phyloP scores from a whole-genome alignment of 1,139 yeast species.

The Lodderomyces margitis region DNA sequence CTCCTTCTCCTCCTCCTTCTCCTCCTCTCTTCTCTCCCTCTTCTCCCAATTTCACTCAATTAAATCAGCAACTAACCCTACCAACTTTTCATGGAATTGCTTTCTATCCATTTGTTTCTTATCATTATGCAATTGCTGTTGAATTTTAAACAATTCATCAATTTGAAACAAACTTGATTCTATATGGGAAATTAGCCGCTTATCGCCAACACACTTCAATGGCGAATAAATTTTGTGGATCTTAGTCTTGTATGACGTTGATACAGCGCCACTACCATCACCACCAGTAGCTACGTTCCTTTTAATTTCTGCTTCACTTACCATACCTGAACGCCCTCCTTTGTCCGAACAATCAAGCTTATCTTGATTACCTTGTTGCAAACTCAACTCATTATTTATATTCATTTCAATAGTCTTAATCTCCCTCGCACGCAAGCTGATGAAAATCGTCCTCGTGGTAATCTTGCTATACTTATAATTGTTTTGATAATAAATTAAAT shows the following conservation, averaged over 20 bases:
- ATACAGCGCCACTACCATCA: background rate
- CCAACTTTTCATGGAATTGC: constrained; percentile 21
- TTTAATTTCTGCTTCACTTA: background rate
- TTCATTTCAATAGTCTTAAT: constrained; percentile 51
- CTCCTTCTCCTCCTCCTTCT: background rate
- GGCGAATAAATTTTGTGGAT: constrained; percentile 39
- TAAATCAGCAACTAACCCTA: constrained; percentile 17
- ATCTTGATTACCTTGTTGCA: background rate
- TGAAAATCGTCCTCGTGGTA: constrained; percentile 36
- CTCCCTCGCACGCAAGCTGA: constrained; percentile 57
- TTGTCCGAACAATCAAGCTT: background rate
- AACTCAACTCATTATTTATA: constrained; percentile 9
- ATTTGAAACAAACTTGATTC: constrained; percentile 30
- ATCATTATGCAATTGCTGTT: constrained; percentile 13
- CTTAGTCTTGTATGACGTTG: constrained; percentile 29
- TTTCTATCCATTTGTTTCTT: constrained; percentile 6
- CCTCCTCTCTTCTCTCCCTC: background rate
- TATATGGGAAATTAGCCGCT: constrained; percentile 23
- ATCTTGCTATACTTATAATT: constrained; percentile 33
- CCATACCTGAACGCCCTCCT: background rate
- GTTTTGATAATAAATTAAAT: constrained; percentile 44
- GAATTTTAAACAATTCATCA: constrained; percentile 22
- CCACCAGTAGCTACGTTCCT: background rate
- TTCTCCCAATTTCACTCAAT: constrained; percentile 4
- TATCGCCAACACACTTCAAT: constrained; percentile 32